Conservation (phyloP, 2,329 filamentous ascomycete genomes). For the Paecilomyces dactylethromorphus region DNA sequence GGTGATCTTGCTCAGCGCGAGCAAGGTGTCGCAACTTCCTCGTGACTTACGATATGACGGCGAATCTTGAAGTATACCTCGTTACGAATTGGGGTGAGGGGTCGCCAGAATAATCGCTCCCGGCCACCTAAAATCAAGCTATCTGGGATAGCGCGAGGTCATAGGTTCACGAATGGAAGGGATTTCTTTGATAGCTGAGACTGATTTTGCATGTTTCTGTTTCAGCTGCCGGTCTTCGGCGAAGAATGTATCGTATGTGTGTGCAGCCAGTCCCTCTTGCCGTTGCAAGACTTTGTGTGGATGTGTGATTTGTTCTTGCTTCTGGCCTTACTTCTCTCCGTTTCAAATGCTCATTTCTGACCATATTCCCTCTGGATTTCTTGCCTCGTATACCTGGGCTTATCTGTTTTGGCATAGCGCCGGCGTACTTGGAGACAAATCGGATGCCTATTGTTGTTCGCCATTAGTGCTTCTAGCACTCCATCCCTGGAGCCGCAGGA, state of each 20-base stretch:
- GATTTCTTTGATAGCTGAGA: background rate
- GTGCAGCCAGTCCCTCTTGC: background rate
- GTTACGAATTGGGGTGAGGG: background rate
- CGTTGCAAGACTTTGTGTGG: background rate
- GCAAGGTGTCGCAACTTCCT: background rate
- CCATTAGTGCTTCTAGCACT: background rate
- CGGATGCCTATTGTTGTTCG: background rate
- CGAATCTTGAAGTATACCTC: background rate
- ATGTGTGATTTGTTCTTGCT: background rate
- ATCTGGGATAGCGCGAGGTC: background rate
- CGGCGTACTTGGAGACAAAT: slow-evolving; percentile 11
- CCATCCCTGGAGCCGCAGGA: background rate
- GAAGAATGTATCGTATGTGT: background rate
- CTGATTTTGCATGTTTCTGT: background rate
- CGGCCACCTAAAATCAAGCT: background rate
- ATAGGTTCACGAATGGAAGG: background rate
- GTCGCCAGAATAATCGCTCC: background rate
- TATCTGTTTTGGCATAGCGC: slow-evolving; percentile 12
- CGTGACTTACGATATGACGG: background rate
- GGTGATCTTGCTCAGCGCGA: slow-evolving; percentile 11
- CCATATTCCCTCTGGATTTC: background rate
- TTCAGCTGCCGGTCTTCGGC: background rate
- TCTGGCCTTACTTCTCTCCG: background rate
- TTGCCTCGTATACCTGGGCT: slow-evolving; percentile 1
- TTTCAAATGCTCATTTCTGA: background rate